Conservation (phyloP, 768 basidiomycete genomes). For the Tricholoma bakamatsutake region DNA sequence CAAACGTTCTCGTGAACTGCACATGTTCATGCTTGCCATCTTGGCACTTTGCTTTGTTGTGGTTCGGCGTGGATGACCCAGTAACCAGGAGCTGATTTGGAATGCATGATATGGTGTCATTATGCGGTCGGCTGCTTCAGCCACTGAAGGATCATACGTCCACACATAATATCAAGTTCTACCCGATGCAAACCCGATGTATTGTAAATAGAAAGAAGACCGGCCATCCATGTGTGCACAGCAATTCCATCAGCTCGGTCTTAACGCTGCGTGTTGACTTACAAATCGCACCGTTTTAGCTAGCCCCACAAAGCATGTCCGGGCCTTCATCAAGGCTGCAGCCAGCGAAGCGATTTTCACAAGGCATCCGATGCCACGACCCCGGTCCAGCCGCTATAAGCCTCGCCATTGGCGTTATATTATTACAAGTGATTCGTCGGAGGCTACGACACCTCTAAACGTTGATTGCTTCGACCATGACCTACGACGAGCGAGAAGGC, state of each 20-base stretch:
- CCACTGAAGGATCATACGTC: too few species aligned
- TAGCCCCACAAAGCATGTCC: background rate
- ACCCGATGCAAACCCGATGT: too few species aligned
- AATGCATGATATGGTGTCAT: too few species aligned
- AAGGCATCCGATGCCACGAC: background rate
- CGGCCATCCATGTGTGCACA: too few species aligned
- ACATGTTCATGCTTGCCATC: conserved; percentile 8
- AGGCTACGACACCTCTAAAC: conserved; percentile 3
- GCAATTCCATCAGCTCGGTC: too few species aligned
- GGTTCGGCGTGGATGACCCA: conserved; percentile 3
- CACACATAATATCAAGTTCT: too few species aligned
- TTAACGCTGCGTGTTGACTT: background rate
- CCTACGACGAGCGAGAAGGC: conserved; percentile 1
- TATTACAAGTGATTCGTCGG: background rate
- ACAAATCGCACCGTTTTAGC: background rate
- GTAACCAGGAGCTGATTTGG: background rate
- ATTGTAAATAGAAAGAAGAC: too few species aligned
- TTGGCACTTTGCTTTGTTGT: conserved; percentile 1
- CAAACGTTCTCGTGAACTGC: conserved; percentile 10
- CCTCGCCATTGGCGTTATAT: conserved; percentile 1
- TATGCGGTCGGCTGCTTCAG: too few species aligned
- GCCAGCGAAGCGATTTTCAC: background rate
- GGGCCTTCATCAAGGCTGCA: background rate
- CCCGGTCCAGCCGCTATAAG: background rate
- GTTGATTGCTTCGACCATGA: conserved; percentile 5